These are phyloP conservation scores for Pseudofabraea citricarpa DNA, from an alignment of 2,329 filamentous ascomycete species.

Conservation along the genomic window DNA sequence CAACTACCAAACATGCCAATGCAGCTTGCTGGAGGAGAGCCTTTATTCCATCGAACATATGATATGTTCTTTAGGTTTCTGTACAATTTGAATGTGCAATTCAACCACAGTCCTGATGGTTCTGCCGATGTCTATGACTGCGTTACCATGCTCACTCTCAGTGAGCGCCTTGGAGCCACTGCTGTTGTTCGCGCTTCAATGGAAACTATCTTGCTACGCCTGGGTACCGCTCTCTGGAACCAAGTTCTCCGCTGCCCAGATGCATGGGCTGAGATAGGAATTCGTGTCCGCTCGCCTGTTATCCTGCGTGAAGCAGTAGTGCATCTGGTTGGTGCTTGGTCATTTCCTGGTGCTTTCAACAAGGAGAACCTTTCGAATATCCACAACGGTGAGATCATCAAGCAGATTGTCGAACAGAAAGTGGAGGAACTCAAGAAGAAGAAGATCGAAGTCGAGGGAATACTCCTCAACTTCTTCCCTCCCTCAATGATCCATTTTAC, in stretches of 20 bases:
- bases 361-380: conserved; percentile 3
- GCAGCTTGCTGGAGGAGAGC: not conserved
- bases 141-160: conserved; percentile 17
- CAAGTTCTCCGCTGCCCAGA: conserved; percentile 14
- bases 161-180: conserved; percentile 13
- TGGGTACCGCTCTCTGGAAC: conserved; percentile 19
- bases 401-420: conserved; percentile 15
- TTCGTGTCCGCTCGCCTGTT: conserved; percentile 18
- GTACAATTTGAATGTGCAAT: conserved; percentile 13
- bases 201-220: conserved; percentile 21
- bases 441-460: conserved; percentile 18
- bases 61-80: conserved; percentile 24
- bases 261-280: conserved; percentile 20
- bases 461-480: conserved; percentile 18
- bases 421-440: conserved; percentile 13
- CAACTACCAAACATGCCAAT: not conserved
- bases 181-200: conserved; percentile 13
- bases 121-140: conserved; percentile 13
- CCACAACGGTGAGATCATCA: conserved; percentile 6
- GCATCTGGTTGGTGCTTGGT: conserved; percentile 20
- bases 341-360: conserved; percentile 12
- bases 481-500: conserved; percentile 15
- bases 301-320: conserved; percentile 25
- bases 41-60: conserved; percentile 16
- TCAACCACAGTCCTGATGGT: conserved; percentile 6